Percentiles rank a stretch among this genome's conserved stretches.
Conservation (phyloP, 306 rosid species). For the Heteromeles arbutifolia region DNA sequence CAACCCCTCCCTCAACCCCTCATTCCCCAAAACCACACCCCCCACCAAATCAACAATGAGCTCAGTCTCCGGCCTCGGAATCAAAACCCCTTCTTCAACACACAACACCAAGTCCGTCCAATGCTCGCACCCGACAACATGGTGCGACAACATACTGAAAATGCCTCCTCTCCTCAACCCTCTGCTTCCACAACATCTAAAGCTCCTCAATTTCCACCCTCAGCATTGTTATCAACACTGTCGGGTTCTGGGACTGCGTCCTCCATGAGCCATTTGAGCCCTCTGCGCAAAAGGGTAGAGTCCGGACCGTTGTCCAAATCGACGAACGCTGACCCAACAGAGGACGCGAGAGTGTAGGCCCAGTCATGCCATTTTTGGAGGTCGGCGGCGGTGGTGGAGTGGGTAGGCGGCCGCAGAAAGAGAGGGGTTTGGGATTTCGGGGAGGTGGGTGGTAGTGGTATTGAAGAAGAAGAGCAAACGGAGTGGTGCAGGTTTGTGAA, state of each 20-base stretch:
- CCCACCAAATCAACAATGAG: slow-evolving; percentile 56
- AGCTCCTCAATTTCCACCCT: slow-evolving; percentile 55
- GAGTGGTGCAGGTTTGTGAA: slow-evolving; percentile 20
- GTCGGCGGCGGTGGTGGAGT: slow-evolving; percentile 46
- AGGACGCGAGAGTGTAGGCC: slow-evolving; percentile 59
- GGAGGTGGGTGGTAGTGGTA: slow-evolving; percentile 12
- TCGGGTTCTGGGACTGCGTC: slow-evolving; percentile 46
- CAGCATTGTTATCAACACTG: slow-evolving; percentile 12
- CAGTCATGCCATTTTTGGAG: slow-evolving; percentile 70
- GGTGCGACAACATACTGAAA: slow-evolving; percentile 90
- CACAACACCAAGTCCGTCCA: slow-evolving; percentile 89
- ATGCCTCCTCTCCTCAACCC: slow-evolving; percentile 69
- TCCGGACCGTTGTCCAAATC: slow-evolving; percentile 70
- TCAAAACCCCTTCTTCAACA: slow-evolving; percentile 81
- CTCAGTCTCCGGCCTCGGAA: slow-evolving; percentile 93
- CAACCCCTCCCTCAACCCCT: slow-evolving; percentile 45
- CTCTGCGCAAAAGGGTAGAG: slow-evolving; percentile 56
- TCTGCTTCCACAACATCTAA: slow-evolving; percentile 66
- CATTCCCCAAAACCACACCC: slow-evolving; percentile 38
- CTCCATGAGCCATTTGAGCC: slow-evolving; percentile 77
- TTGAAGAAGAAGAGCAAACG: slow-evolving; percentile 21
- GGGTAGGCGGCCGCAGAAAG: slow-evolving; percentile 50
- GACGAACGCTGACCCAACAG: slow-evolving; percentile 59
- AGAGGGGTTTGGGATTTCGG: slow-evolving; percentile 56
- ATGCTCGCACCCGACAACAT: slow-evolving; percentile 87